Base-by-base conservation (phyloP, 2,329 filamentous ascomycete genomes). In the Claviceps maximensis region DNA sequence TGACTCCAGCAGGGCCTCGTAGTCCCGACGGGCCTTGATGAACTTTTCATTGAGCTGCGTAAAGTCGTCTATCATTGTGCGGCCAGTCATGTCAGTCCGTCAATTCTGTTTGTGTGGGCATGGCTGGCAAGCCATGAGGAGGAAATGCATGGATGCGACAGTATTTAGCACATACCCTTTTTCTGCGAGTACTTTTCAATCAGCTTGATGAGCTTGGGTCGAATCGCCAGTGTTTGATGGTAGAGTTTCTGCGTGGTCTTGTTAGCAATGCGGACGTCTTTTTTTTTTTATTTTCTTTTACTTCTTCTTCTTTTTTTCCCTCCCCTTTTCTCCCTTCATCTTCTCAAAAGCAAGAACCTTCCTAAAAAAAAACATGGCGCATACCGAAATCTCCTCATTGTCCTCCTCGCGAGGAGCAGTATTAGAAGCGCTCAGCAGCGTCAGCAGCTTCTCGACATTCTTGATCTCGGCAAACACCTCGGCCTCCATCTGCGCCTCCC, bases 171-270 rank as follows among this genome's bases (percentile, higher is more conserved):
- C 63, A 51, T 72, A 91, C 89, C 90, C 72, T 98, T 98, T 79
- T 95, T 97, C 67, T 98, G 93, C 10, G 93, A 97, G 66, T 98
- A 98, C 68, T 97, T 97, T 57, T 94, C 93, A 66, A 98, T 98
- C 49, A 98, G 74, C 72, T 97, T 94, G 66, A 98, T 97, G 57
- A 98, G 74, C 73, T 98, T 98, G 13, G 93, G 93, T 33, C 93
- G 80, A 62, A 98, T 98, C 3, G 90, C 87, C 58, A 97, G 71
- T 0, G 93, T 97, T 58, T 90, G 89, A 65, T 98, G 90, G 64
- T 98, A 98, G 61, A 77, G 78, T 79, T 84, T 85, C 78, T 82
- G 59, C 9, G 3, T 27, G 9, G 9, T 3, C 21, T 21, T 19
- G 59, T 75, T 59, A 76, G 68, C 57, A 7, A 27, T 44, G 13